Evolutionary conservation across 306 rosid species (phyloP).

Genomic region (Cyamopsis tetragonoloba): DNA sequence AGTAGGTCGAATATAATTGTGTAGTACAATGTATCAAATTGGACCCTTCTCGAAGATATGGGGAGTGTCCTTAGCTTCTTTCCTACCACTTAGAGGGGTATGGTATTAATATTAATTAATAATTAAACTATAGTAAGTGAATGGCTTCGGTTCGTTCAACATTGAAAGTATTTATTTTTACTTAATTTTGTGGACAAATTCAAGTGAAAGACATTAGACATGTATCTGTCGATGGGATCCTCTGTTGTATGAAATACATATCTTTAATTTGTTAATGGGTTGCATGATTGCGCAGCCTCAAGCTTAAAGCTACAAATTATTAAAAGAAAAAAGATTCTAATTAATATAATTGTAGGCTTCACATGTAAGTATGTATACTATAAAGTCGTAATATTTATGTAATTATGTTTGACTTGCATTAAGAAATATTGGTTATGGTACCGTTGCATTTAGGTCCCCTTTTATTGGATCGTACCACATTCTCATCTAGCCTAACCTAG

Average conservation of each 20-base stretch:
- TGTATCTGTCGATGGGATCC: not conserved
- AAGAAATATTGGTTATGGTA: slow-evolving; percentile 13
- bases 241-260: not conserved
- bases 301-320: slow-evolving; percentile 18
- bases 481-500: too few species aligned
- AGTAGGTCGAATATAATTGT: too few species aligned
- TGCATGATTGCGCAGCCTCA: slow-evolving; percentile 29
- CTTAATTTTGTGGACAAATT: slow-evolving; percentile 17
- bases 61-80: slow-evolving; percentile 12
- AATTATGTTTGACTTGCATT: slow-evolving; percentile 10
- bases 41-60: slow-evolving; percentile 29
- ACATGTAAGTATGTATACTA: too few species aligned
- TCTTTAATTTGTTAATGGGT: slow-evolving; percentile 12
- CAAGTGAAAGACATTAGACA: slow-evolving; percentile 24
- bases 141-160: slow-evolving; percentile 35
- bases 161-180: not conserved
- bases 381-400: too few species aligned
- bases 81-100: slow-evolving; percentile 26
- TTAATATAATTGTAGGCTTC: not conserved
- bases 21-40: too few species aligned
- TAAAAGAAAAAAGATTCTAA: slow-evolving; percentile 6
- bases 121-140: slow-evolving; percentile 11
- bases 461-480: slow-evolving; percentile 11
- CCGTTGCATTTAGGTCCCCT: slow-evolving; percentile 11
- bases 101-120: slow-evolving; percentile 11